A percentile compares a stretch with the other conserved stretches of the same genome.
Conservation (phyloP, 345 rosid genomes). For the Nasturtium officinale region DNA sequence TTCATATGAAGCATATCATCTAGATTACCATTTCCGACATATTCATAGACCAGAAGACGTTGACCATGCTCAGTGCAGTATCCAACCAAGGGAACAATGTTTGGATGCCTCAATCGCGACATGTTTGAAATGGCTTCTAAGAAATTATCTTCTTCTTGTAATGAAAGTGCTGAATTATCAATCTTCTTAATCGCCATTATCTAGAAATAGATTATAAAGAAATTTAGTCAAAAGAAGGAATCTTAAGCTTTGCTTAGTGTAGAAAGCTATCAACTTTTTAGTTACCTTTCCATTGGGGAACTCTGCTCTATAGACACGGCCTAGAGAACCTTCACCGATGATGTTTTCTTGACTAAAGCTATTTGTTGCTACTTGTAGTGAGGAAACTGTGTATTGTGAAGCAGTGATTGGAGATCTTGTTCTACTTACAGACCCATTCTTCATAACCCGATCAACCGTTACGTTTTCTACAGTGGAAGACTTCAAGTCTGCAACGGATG, state of each 20-base stretch:
- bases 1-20: constrained; percentile 85
- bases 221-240: background rate
- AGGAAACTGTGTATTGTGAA: constrained; percentile 75
- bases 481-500: constrained; percentile 73
- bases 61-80: constrained; percentile 97
- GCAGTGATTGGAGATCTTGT: constrained; percentile 79
- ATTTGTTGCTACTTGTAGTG: constrained; percentile 87
- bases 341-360: constrained; percentile 94
- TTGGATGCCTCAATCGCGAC: constrained; percentile 94
- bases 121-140: constrained; percentile 90
- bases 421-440: constrained; percentile 71
- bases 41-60: constrained; percentile 91
- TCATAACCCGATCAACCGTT: constrained; percentile 61
- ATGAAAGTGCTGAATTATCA: constrained; percentile 81
- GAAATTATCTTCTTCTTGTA: constrained; percentile 92
- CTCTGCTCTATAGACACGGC: constrained; percentile 95
- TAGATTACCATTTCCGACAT: constrained; percentile 69
- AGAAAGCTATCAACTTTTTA: constrained; percentile 7
- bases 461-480: constrained; percentile 74
- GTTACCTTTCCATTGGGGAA: constrained; percentile 86
- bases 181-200: constrained; percentile 90
- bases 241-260: background rate
- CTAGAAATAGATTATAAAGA: constrained; percentile 48
- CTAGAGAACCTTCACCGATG: constrained; percentile 95
- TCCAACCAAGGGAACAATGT: constrained; percentile 79